Base-by-base conservation (phyloP, 106 monocot genomes). In the Triglochin maritima region DNA sequence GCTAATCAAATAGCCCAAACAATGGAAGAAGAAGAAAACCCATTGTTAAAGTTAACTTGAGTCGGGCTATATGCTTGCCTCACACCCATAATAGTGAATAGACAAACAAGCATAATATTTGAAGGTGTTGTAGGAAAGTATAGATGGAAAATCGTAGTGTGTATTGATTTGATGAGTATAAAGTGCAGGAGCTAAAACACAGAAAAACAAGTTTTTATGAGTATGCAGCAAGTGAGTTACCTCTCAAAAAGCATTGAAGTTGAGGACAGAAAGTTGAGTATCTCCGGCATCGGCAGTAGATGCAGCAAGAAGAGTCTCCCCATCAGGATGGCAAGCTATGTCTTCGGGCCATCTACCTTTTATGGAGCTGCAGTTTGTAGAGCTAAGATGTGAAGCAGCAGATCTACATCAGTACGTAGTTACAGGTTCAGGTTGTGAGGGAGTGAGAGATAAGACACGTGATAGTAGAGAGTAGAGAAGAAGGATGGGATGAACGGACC, bases 281-380 rank as follows among this genome's bases (percentile, higher is more conserved):
- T 82, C 86, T 10, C 81, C 80, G 47, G 55, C 72, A 80, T 88
- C 93, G 59, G 86, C 93, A 81, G 76, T 81, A 63, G 88, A 88
- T 6, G 66, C 81, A 70, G 86, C 74, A 80, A 93, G 76, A 47
- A 93, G 62, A 55, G 46, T 61, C 65, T 85, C 73, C 50, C 93
- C 88, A 78, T 86, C 77, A 64, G 95, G 87, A 72, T 95, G 87
- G 87, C 90, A 95, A 9, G 81, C 62, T 55, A 95, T 53, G 70
- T 90, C 95, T 85, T 95, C 90, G 58, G 95, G 90, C 95, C 95
- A 95, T 79, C 81, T 85, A 46, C 85, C 74, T 15, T 81, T 85
- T 71, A 79, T 81, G 16, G 90, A 87, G 42, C 78, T 14, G 68
- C 90, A 87, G 73, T 90, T 81, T 63, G 71, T 79, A 12, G 72